phyloP scores from a whole-genome alignment of 2,329 filamentous ascomycete genomes.

The Talaromyces albobiverticillius region DNA sequence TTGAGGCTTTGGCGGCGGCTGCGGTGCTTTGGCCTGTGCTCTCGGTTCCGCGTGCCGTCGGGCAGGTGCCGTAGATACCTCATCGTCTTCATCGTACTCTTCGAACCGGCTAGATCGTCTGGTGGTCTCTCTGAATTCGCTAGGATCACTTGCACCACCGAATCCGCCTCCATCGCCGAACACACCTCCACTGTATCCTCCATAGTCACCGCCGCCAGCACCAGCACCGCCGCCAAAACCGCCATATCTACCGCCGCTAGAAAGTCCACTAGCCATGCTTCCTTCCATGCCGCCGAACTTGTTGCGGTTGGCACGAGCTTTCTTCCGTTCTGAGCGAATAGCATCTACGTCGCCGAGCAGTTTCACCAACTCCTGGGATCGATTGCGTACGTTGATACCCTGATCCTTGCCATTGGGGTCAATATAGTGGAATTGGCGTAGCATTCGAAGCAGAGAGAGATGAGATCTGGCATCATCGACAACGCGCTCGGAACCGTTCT shows the following conservation, averaged over 20 bases:
- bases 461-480: conserved; percentile 96
- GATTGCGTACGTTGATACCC: conserved; percentile 93
- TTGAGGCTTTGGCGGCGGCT: conserved; percentile 74
- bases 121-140: conserved; percentile 66
- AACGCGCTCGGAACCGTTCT: conserved; percentile 95
- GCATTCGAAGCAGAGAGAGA: conserved; percentile 93
- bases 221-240: conserved; percentile 92
- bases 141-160: conserved; percentile 62
- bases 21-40: conserved; percentile 59
- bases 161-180: conserved; percentile 97
- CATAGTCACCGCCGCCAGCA: conserved; percentile 80
- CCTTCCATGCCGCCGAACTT: conserved; percentile 96
- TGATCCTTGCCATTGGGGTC: conserved; percentile 96
- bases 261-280: conserved; percentile 55
- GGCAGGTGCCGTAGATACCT: conserved; percentile 51
- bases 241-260: conserved; percentile 69
- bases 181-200: conserved; percentile 69
- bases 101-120: conserved; percentile 75
- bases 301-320: conserved; percentile 82
- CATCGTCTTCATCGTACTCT: conserved; percentile 96
- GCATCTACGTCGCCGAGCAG: conserved; percentile 71
- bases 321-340: conserved; percentile 68
- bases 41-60: conserved; percentile 44
- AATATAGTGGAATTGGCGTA: conserved; percentile 97
- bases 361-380: conserved; percentile 92